phyloP scores from a whole-genome alignment of 2,329 filamentous ascomycete genomes.

The Aspergillus nomiae region DNA sequence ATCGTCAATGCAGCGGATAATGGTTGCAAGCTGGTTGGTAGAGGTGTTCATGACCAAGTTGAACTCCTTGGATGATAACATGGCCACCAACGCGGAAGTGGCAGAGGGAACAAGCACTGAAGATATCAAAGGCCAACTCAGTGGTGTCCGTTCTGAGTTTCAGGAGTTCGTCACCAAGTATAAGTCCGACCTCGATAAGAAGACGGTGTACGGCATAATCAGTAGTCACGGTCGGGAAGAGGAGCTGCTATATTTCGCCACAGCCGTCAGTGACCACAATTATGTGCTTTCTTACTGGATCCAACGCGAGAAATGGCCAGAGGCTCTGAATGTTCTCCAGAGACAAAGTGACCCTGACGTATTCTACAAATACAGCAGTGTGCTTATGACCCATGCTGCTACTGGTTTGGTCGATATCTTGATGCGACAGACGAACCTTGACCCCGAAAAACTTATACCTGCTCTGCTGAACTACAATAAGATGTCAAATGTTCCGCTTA shows the following conservation, averaged over 20 bases:
- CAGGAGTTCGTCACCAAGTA: slow-evolving; percentile 85
- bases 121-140: slow-evolving; percentile 69
- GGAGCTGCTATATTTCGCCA: slow-evolving; percentile 89
- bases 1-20: slow-evolving; percentile 86
- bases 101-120: slow-evolving; percentile 70
- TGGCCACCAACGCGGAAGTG: slow-evolving; percentile 83
- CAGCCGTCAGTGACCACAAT: slow-evolving; percentile 84
- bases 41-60: slow-evolving; percentile 98
- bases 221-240: slow-evolving; percentile 93
- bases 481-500: slow-evolving; percentile 63
- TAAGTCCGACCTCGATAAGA: slow-evolving; percentile 83
- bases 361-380: slow-evolving; percentile 95
- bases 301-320: slow-evolving; percentile 87
- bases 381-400: slow-evolving; percentile 88
- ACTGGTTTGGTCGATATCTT: slow-evolving; percentile 90
- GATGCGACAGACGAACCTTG: slow-evolving; percentile 84
- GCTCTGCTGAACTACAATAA: slow-evolving; percentile 93
- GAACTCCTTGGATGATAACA: slow-evolving; percentile 90
- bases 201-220: slow-evolving; percentile 93
- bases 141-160: slow-evolving; percentile 73
- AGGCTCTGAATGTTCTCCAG: slow-evolving; percentile 85
- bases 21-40: slow-evolving; percentile 93
- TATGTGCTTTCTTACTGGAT: slow-evolving; percentile 98
- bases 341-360: slow-evolving; percentile 89
- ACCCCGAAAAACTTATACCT: slow-evolving; percentile 86